Base-by-base conservation (phyloP, 345 rosid genomes). In the Linum usitatissimum region DNA sequence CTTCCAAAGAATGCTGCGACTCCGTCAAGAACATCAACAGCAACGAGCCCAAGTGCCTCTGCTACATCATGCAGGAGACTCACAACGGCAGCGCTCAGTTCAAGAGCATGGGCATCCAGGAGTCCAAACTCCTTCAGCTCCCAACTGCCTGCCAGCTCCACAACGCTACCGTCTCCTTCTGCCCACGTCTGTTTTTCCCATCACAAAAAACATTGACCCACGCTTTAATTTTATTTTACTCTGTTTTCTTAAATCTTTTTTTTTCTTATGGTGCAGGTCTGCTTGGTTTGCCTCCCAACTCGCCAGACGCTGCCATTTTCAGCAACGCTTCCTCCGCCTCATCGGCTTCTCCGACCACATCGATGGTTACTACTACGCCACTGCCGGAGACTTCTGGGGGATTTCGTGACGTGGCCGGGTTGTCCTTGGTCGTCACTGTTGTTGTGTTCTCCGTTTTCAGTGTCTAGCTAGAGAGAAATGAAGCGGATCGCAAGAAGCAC, bases 281-380 rank as follows among this genome's bases (percentile, higher is more conserved):
- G 38, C 80, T 93, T 6, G 96, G 99, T 18, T 8, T 93, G 55
- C 66, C 90, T 55, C 88, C 96, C 0, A 78, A 68, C 74, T 93
- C 99, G 0, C 88, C 99, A 14, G 96, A 83, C 10, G 90, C 86
- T n/a, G 86, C 86, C 7, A 73, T 82, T 64, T 93, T 90, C 79
- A 55, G 75, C 49, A 74, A 76, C 28, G 57, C 61, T 7, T 23
- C 86, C 10, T 18, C 81, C 21, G 21, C 78, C 5, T 59, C 80
- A 54, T 36, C 78, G 2, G 48, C 91, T 31, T 6, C 82, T 9
- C 8, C 73, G 1, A 7, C 78, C 6, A 56, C 17, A 55, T 48
- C 57, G 30, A 23, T 59, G 78, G 79, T 75, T 0, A 34, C 38
- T 34, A 34, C 38, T 1, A 34, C 38, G 38, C 38, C 38, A 4